These are phyloP conservation scores for Barbarea vulgaris DNA, from an alignment of 345 rosid genomes.

Conservation along the genomic window DNA sequence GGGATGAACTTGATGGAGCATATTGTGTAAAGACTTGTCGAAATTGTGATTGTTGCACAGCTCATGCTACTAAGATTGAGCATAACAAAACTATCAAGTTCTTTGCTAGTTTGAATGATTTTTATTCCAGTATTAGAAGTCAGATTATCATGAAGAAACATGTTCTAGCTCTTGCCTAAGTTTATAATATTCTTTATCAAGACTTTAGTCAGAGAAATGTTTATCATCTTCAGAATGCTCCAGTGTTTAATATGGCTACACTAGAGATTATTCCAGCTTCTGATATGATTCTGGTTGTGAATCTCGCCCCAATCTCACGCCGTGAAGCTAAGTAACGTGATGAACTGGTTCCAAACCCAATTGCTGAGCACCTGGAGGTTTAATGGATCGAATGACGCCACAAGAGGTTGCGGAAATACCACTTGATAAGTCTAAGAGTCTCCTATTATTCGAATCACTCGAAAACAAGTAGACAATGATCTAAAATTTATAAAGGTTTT, in stretches of 20 bases:
- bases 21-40: not conserved
- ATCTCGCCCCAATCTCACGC: too few species aligned
- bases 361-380: too few species aligned
- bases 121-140: not conserved
- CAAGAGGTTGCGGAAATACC: too few species aligned
- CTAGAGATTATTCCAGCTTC: not conserved
- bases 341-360: too few species aligned
- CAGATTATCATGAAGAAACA: not conserved
- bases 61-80: not conserved
- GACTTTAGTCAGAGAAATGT: not conserved
- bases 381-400: too few species aligned
- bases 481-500: too few species aligned
- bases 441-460: too few species aligned
- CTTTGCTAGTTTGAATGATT: not conserved
- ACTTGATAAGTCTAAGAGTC: too few species aligned
- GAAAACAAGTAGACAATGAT: too few species aligned
- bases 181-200: not conserved
- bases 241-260: not conserved
- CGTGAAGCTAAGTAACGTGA: too few species aligned
- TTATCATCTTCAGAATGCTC: not conserved
- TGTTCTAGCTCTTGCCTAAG: not conserved
- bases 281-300: too few species aligned
- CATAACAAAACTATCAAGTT: not conserved
- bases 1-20: not conserved
- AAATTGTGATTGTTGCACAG: not conserved